A percentile compares a stretch with the other conserved stretches of the same genome.
Evolutionary conservation across 192 early-diverging fungal genomes (phyloP).

Genomic region (Podila epicladia): DNA sequence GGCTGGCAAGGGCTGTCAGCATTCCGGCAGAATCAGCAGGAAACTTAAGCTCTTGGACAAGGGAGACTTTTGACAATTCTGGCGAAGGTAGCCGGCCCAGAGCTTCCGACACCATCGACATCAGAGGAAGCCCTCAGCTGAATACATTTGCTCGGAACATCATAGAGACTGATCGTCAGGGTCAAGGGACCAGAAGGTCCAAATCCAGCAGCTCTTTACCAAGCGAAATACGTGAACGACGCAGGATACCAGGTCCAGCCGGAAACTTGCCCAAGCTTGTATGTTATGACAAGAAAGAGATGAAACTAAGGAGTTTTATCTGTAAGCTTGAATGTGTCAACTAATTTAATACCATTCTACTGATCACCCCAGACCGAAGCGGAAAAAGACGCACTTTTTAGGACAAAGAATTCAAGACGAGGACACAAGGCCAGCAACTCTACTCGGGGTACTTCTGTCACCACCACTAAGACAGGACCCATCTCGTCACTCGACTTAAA

Average conservation of each 20-base stretch:
- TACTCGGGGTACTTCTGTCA: neutral
- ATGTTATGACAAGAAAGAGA: neutral
- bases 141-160: neutral
- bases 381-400: conserved; percentile 30
- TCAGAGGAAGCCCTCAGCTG: neutral
- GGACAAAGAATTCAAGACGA: conserved; percentile 1
- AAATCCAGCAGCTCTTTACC: neutral
- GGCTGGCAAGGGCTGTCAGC: neutral
- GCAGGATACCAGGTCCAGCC: conserved; percentile 34
- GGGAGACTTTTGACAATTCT: neutral
- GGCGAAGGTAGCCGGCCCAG: neutral
- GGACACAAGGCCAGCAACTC: neutral
- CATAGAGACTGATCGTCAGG: neutral
- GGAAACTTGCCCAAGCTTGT: conserved; percentile 39
- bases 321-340: no score
- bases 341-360: neutral
- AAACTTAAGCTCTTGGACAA: neutral
- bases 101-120: neutral
- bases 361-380: conserved; percentile 25
- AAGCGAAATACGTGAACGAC: neutral
- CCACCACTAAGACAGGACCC: neutral
- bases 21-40: neutral
- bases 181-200: neutral
- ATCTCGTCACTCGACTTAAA: conserved; percentile 39
- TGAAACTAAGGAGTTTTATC: neutral